Base-by-base conservation (phyloP, 2,329 filamentous ascomycete genomes). In the Rhynchosporium agropyri region DNA sequence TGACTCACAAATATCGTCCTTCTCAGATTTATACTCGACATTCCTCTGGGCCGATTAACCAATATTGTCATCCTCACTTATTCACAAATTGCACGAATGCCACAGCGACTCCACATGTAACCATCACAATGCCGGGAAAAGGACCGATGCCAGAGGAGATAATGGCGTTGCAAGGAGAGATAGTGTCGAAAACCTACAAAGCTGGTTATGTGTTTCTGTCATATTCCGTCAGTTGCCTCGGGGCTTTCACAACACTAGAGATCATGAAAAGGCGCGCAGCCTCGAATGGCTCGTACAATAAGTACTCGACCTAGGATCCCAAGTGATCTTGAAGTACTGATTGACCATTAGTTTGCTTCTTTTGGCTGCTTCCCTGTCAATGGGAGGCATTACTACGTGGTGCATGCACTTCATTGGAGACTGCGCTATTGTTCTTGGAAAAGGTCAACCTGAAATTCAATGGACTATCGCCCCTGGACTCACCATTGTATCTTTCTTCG, bases 331-430 rank as follows among this genome's bases (percentile, higher is more conserved):
- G 26, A 28, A 45, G 3, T 46, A 33, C 45, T 13, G n/a, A 26
- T 28, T 15, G 3, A 40, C 26, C 64, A 26, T 63, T 65, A 88
- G 87, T 77, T 79, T 87, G 66, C 79, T 90, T 1, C 79, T 92
- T 3, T 69, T 87, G 12, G 83, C 83, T 42, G 84, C 89, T 5
- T 84, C 89, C 4, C 78, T 90, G 31, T 84, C 85, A 3, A 91
- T 92, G 88, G 89, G 89, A 7, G 89, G 87, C 2, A 85, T 91
- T 65, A 80, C 88, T 45, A 90, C 90, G 63, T 91, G 87, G 88
- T 89, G 84, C 70, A 90, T 90, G 83, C 91, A 95, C 74, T 94
- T 90, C 71, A 89, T 95, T 68, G 91, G 91, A 28, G 94, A 95
- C 73, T 83, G 89, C 58, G 91, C 91, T 13, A 89, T 94, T 65